These are phyloP conservation scores for Rhazya stricta DNA, from an alignment of 257 asterid genomes.

Conservation along the genomic window DNA sequence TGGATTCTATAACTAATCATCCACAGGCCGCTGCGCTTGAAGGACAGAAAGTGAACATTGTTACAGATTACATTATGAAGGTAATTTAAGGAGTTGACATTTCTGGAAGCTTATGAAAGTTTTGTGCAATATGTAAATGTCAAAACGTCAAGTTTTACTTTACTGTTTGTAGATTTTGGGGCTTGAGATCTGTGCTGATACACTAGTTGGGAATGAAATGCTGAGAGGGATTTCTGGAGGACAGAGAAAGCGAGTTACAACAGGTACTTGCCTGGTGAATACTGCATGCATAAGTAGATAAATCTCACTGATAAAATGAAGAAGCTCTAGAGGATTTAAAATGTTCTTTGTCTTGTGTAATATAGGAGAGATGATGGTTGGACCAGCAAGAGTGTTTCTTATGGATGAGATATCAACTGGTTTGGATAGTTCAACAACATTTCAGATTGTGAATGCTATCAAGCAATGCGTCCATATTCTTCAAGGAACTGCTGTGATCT, in stretches of 20 bases:
- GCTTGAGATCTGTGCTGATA: conserved; percentile 62
- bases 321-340: neutral
- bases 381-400: conserved; percentile 72
- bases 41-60: neutral
- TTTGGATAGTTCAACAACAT: conserved; percentile 85
- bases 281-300: neutral
- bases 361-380: conserved; percentile 88
- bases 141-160: neutral
- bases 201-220: conserved; percentile 91
- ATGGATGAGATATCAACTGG: conserved; percentile 97
- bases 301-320: too few relatives aligned
- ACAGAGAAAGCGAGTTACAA: conserved; percentile 77
- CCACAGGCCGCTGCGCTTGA: conserved; percentile 1
- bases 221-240: conserved; percentile 92
- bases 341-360: neutral
- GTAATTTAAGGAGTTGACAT: neutral
- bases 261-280: conserved; percentile 38
- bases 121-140: neutral
- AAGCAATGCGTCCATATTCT: conserved; percentile 64
- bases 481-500: conserved; percentile 61
- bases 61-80: conserved; percentile 11
- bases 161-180: conserved; percentile 14
- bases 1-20: neutral
- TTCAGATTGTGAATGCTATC: conserved; percentile 65
- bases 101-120: neutral